Evolutionary conservation across 495 filamentous ascomycete species (phyloP), one percentile per base, ranked within the genome.

Genomic region (Aspergillus panamensis): DNA sequence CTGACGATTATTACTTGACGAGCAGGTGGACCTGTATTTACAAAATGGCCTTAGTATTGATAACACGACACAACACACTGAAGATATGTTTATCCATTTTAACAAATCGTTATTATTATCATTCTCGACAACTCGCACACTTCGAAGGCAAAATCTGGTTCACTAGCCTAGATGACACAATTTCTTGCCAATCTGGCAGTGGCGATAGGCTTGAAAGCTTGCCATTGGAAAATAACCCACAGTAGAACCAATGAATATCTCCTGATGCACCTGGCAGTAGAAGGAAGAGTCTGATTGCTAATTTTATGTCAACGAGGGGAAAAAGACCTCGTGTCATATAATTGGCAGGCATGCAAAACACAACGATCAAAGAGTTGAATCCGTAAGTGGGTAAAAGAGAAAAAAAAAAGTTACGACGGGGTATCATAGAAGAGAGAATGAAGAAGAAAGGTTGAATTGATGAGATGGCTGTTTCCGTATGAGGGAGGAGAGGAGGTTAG

Each of bases 401-500:
- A 19, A 10, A 20, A 19, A 10, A 45, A 5, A 8, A 7, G 17
- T 45, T 20, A 45, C 16, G n/a, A 20, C 3, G 42, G 50, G 50
- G 50, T 52, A 52, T 52, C 50, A 52, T 39, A 39, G 17, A 7
- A n/a, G 17, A 8, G 8, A 32, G 8, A 50, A 39, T 39, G 12
- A 52, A 39, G 37, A 20, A 21, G 19, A 20, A 39, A 20, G 16
- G n/a, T 9, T 20, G 8, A 19, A 31, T 37, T 17, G 25, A n/a
- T n/a, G n/a, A n/a, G n/a, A 25, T 55, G 53, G 31, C 19, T 12
- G 20, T 42, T n/a, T n/a, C 35, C 32, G 45, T 25, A 35, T 20
- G 17, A 16, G 42, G 6, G 21, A 42, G 50, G 16, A 29, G 30
- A 49, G 20, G 40, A 8, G 0, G 14, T 63, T 61, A 65, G 49